Evolutionary conservation across 2,329 filamentous ascomycete genomes (phyloP).

Genomic region (Aspergillus chevalieri): DNA sequence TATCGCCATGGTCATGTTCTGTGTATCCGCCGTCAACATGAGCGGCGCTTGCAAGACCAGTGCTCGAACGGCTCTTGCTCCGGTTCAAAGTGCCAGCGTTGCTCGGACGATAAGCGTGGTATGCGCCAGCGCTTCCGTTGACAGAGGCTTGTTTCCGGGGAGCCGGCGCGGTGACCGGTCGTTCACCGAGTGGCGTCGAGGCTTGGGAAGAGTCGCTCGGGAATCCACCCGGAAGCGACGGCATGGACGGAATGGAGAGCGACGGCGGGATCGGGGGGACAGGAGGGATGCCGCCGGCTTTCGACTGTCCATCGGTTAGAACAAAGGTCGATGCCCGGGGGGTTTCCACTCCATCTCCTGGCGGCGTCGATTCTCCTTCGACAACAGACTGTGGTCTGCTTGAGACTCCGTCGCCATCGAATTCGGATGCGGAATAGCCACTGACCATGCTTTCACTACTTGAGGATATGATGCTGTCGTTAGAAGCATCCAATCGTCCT

Average conservation of each 20-base stretch:
- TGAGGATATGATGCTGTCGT: constrained; percentile 30
- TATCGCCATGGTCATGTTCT: constrained; percentile 11
- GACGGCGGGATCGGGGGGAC: constrained; percentile 41
- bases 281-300: constrained; percentile 35
- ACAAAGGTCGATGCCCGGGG: constrained; percentile 23
- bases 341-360: constrained; percentile 27
- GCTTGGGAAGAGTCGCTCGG: constrained; percentile 32
- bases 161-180: constrained; percentile 28
- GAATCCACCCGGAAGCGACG: constrained; percentile 31
- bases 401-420: constrained; percentile 22
- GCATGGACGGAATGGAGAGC: constrained; percentile 27
- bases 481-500: constrained; percentile 29
- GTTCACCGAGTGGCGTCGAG: constrained; percentile 20
- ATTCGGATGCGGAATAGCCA: constrained; percentile 32
- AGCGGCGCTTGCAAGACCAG: constrained; percentile 19
- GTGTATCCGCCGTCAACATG: constrained; percentile 11
- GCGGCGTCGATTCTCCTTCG: constrained; percentile 12
- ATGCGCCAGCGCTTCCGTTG: constrained; percentile 16
- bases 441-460: constrained; percentile 44
- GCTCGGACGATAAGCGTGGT: constrained; percentile 11
- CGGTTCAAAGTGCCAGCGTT: constrained; percentile 21
- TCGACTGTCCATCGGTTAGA: constrained; percentile 10
- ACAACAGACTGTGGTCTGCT: constrained; percentile 22
- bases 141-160: constrained; percentile 16
- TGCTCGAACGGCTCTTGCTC: constrained; percentile 31